A percentile compares a stretch with the other conserved stretches of the same genome.
Evolutionary conservation across 2,329 filamentous ascomycete genomes (phyloP).

Genomic region (Helotiales sp.): DNA sequence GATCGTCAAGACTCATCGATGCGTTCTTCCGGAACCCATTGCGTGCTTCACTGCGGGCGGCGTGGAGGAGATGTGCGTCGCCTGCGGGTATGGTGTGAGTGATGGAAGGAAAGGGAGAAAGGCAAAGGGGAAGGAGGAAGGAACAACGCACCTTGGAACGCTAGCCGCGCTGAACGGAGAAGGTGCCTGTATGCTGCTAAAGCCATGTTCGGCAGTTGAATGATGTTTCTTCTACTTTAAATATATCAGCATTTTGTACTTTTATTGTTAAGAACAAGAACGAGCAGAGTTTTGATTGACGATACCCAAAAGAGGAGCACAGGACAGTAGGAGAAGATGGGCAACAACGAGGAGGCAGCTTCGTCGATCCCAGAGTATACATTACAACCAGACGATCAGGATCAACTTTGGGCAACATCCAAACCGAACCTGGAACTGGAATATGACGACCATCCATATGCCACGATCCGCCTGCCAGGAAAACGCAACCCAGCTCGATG

Average conservation of each 20-base stretch:
- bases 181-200: conserved; percentile 80
- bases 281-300: too few species aligned
- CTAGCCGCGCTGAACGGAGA: conserved; percentile 78
- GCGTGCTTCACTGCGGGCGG: conserved; percentile 75
- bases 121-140: conserved; percentile 1
- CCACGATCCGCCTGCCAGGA: background rate
- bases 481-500: background rate
- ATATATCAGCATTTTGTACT: background rate
- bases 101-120: background rate
- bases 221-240: conserved; percentile 24
- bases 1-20: conserved; percentile 59
- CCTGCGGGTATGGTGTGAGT: conserved; percentile 53
- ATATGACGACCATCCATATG: background rate
- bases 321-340: background rate
- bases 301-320: background rate
- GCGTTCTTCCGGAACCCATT: conserved; percentile 73
- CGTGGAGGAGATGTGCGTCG: conserved; percentile 69
- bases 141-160: conserved; percentile 72
- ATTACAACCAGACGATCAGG: too few species aligned
- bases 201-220: conserved; percentile 55
- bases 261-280: background rate
- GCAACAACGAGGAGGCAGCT: background rate
- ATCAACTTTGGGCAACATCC: background rate
- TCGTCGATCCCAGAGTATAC: background rate
- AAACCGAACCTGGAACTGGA: background rate